Conservation (phyloP, 108 stramenopile species). For the Cyclotella choctawhatcheeana region DNA sequence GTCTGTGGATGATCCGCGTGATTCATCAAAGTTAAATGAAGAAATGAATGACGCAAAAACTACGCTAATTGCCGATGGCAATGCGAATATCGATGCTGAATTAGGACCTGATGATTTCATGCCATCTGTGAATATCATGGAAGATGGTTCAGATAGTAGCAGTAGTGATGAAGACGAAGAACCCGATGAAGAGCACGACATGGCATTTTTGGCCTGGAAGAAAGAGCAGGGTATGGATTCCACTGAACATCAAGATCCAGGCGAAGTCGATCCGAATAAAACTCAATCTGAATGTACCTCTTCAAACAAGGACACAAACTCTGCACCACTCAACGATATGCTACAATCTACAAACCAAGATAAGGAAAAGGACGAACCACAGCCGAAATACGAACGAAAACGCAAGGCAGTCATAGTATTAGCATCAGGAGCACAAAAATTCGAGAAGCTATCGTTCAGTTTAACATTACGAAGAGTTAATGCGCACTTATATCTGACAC, state of each 20-base stretch:
- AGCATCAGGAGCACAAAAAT: constrained; percentile 67
- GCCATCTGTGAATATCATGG: constrained; percentile 19
- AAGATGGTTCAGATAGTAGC: constrained; percentile 42
- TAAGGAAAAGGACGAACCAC: background rate
- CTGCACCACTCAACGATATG: background rate
- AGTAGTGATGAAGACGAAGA: constrained; percentile 34
- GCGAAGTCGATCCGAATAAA: background rate
- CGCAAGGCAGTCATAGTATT: constrained; percentile 64
- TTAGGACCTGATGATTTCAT: constrained; percentile 35
- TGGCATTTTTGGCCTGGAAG: constrained; percentile 41
- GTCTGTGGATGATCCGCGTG: constrained; percentile 6
- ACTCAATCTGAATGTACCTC: background rate
- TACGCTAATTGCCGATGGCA: too few relatives aligned
- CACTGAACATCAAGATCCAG: background rate
- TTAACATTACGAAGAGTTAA: constrained; percentile 57
- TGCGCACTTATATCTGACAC: constrained; percentile 53
- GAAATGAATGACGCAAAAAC: too few relatives aligned
- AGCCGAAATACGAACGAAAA: constrained; percentile 31
- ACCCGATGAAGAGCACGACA: constrained; percentile 39
- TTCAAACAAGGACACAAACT: background rate
- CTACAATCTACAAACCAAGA: background rate
- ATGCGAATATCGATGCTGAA: background rate
- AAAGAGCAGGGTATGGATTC: constrained; percentile 22
- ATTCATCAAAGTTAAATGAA: background rate
- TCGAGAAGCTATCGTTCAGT: constrained; percentile 68